Conservation (phyloP, 164 flowering plant genomes). For the Magnolia kwangsiensis region DNA sequence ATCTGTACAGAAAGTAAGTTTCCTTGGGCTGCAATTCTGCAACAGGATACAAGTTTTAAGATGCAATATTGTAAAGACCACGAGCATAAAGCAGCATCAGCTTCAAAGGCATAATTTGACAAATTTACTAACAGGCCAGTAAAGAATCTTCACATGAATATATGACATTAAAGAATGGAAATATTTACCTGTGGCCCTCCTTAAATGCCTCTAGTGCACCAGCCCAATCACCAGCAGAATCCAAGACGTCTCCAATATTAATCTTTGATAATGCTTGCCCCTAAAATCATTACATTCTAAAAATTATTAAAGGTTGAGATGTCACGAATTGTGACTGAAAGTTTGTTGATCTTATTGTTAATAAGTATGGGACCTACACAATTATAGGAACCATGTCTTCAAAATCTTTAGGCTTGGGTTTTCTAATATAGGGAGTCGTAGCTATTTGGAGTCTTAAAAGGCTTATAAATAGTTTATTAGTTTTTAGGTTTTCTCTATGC, state of each 20-base stretch:
- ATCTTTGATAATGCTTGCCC: constrained; percentile 87
- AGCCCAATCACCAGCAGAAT: constrained; percentile 61
- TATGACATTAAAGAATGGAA: not conserved
- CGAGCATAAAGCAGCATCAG: not conserved
- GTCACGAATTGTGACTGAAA: not conserved
- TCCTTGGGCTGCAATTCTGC: constrained; percentile 80
- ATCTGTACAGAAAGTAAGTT: constrained; percentile 58
- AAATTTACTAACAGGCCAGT: not conserved
- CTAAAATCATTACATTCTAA: constrained; percentile 34
- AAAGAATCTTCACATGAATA: not conserved
- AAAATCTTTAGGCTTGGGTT: too few species aligned
- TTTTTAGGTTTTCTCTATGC: too few species aligned
- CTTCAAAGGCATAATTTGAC: not conserved
- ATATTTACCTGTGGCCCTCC: constrained; percentile 72
- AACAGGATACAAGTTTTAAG: not conserved
- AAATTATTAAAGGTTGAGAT: not conserved
- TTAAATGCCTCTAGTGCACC: constrained; percentile 76
- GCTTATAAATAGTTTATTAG: too few species aligned
- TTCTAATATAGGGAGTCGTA: too few species aligned
- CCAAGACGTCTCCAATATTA: constrained; percentile 76
- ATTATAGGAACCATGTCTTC: too few species aligned
- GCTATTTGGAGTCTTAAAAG: too few species aligned
- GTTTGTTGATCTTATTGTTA: not conserved
- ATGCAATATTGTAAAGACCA: constrained; percentile 3
- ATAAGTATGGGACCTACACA: too few species aligned